Conservation (phyloP, 306 rosid species). For the Fagus sylvatica region DNA sequence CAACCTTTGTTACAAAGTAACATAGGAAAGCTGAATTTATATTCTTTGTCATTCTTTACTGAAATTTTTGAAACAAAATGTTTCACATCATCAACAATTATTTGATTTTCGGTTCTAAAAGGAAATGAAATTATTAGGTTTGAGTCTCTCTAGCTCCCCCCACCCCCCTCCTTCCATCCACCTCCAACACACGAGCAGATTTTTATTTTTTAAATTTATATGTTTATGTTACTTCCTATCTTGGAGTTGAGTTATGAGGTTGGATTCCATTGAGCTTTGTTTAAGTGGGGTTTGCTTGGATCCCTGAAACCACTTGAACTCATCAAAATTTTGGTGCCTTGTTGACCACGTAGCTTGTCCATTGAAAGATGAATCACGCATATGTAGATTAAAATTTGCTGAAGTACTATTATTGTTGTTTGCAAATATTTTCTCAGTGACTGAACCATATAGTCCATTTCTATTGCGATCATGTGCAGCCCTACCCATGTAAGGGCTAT, state of each 20-base stretch:
- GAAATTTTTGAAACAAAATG: too few species aligned
- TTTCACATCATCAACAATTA: too few species aligned
- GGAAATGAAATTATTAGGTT: too few species aligned
- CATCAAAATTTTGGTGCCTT: constrained; percentile 14
- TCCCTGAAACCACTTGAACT: constrained; percentile 4
- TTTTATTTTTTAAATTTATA: too few species aligned
- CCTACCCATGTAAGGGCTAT: background rate
- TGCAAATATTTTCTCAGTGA: constrained; percentile 25
- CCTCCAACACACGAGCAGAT: too few species aligned
- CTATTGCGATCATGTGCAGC: constrained; percentile 4
- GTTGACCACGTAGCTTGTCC: constrained; percentile 14
- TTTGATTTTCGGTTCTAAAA: too few species aligned
- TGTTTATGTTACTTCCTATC: too few species aligned
- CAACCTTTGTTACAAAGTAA: too few species aligned
- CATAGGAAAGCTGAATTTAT: too few species aligned
- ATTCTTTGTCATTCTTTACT: too few species aligned
- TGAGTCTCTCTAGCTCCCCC: too few species aligned
- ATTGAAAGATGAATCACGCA: background rate
- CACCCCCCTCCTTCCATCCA: too few species aligned
- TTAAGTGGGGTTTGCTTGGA: constrained; percentile 15
- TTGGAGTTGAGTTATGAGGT: constrained; percentile 8
- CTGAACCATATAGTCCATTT: constrained; percentile 24
- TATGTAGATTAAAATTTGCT: background rate
- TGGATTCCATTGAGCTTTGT: constrained; percentile 5
- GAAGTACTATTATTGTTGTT: constrained; percentile 22